Conservation (phyloP, 1,284 basidiomycete species). For the Takashimella tepidaria region DNA sequence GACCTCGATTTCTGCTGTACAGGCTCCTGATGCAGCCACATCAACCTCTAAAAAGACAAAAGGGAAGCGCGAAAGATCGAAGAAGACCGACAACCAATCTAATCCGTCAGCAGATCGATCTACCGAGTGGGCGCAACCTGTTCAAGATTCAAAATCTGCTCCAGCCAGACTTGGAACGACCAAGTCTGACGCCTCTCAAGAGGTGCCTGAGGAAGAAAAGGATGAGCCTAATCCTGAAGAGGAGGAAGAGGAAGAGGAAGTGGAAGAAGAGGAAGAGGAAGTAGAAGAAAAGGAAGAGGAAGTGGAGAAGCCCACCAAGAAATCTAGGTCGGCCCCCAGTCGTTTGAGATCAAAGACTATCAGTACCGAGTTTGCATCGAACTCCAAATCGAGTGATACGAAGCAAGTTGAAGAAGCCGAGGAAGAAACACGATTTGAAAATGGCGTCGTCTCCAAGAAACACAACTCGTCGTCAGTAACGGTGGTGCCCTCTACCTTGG, state of each 20-base stretch:
- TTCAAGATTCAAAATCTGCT: not conserved
- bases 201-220: not conserved
- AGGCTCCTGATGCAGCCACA: too few species aligned
- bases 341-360: not conserved
- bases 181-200: not conserved
- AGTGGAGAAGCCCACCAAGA: not conserved
- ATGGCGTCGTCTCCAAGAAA: not conserved
- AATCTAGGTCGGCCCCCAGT: not conserved
- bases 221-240: not conserved
- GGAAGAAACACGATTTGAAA: not conserved
- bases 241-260: not conserved
- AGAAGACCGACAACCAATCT: constrained; percentile 8
- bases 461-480: not conserved
- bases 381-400: not conserved
- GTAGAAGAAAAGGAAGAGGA: not conserved
- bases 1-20: too few species aligned
- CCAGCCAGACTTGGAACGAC: not conserved
- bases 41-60: constrained; percentile 3
- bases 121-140: too few species aligned
- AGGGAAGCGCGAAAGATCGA: constrained; percentile 13
- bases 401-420: not conserved
- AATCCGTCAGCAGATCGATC: not conserved
- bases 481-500: not conserved
- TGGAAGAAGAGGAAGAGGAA: not conserved
- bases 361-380: not conserved